Evolutionary conservation across 169 alveolate genomes (phyloP).

Genomic region (Plasmodium gonderi): DNA sequence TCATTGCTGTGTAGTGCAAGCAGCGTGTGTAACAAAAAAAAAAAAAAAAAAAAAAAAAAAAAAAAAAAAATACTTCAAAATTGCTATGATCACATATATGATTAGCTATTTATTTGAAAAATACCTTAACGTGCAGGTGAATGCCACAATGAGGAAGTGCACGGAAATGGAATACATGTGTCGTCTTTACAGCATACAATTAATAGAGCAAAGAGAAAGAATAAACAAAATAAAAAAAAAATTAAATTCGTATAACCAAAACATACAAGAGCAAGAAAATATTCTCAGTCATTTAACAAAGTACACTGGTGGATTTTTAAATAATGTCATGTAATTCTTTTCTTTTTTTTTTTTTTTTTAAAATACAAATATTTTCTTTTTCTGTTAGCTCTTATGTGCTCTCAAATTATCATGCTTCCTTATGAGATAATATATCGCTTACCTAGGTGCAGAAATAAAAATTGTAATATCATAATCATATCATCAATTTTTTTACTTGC

Average conservation of each 20-base stretch:
- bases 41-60: too few relatives aligned
- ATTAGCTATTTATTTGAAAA: background rate
- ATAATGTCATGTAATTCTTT: slow-evolving; percentile 38
- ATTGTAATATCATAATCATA: background rate
- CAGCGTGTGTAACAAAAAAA: too few relatives aligned
- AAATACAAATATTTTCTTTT: background rate
- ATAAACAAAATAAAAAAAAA: slow-evolving; percentile 42
- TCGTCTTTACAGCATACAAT: slow-evolving; percentile 20
- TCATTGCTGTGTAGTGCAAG: background rate
- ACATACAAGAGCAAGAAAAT: slow-evolving; percentile 51
- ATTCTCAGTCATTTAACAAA: slow-evolving; percentile 29
- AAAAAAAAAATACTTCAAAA: too few relatives aligned
- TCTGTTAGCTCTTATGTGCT: background rate
- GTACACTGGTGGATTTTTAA: slow-evolving; percentile 47
- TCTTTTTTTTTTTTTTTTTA: background rate
- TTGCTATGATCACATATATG: too few relatives aligned
- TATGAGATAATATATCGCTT: too few relatives aligned
- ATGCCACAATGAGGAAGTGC: slow-evolving; percentile 42
- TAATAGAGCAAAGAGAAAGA: slow-evolving; percentile 68
- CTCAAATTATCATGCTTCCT: background rate
- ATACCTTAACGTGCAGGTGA: slow-evolving; percentile 22
- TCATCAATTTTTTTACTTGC: background rate
- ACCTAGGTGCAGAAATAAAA: background rate
- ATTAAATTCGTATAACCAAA: slow-evolving; percentile 42
- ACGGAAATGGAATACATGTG: slow-evolving; percentile 50